Evolutionary conservation across 345 rosid species (phyloP).

Genomic region (Raphanus sativus): DNA sequence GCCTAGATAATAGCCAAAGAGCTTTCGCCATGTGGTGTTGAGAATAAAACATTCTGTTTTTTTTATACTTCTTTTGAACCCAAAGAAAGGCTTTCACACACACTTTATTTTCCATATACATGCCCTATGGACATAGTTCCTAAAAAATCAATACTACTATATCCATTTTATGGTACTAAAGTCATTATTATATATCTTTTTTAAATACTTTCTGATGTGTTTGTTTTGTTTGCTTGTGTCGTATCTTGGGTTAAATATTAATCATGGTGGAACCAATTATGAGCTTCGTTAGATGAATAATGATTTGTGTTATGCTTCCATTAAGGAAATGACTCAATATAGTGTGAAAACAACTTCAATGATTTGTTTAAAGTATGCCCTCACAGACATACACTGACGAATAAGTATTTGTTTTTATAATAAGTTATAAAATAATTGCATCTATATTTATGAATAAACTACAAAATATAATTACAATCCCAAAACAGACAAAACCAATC

Average conservation of each 20-base stretch:
- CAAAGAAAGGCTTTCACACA: slow-evolving; percentile 16
- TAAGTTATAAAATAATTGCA: neutral
- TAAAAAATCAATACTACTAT: slow-evolving; percentile 48
- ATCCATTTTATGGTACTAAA: slow-evolving; percentile 35
- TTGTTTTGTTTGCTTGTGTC: slow-evolving; percentile 27
- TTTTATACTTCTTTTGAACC: slow-evolving; percentile 10
- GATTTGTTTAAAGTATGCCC: slow-evolving; percentile 5
- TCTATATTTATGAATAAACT: slow-evolving; percentile 2
- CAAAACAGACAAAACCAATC: slow-evolving; percentile 16
- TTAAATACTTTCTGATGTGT: slow-evolving; percentile 8
- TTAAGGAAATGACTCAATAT: slow-evolving; percentile 38
- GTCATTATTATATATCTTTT: slow-evolving; percentile 28
- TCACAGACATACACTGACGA: neutral
- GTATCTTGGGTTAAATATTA: slow-evolving; percentile 35
- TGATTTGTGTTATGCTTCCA: slow-evolving; percentile 36
- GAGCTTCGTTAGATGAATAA: slow-evolving; percentile 36
- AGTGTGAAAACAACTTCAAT: slow-evolving; percentile 31
- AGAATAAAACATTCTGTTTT: neutral
- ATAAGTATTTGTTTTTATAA: neutral
- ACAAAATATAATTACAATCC: slow-evolving; percentile 33
- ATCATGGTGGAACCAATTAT: slow-evolving; percentile 78
- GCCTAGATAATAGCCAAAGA: slow-evolving; percentile 36
- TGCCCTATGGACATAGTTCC: slow-evolving; percentile 57
- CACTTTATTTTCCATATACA: slow-evolving; percentile 37
- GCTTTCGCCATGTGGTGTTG: slow-evolving; percentile 48